These are phyloP conservation scores for Backusella liffmaniae DNA, from an alignment of 192 early-diverging fungal species.

Conservation along the genomic window DNA sequence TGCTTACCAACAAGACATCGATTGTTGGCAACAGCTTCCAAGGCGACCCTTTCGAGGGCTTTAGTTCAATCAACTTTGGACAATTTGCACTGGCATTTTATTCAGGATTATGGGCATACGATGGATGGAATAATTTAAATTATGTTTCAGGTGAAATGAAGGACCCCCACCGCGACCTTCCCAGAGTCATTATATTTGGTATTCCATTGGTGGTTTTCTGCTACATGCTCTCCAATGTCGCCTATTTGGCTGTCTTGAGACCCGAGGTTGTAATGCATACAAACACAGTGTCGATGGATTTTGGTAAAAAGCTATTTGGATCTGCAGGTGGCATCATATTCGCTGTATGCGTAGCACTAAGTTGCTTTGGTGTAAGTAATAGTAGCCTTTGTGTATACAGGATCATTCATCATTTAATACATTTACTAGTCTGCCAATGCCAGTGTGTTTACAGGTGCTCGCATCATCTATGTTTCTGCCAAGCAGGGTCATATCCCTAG, in stretches of 20 bases:
- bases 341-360: slow-evolving; percentile 67
- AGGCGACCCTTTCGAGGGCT: slow-evolving; percentile 57
- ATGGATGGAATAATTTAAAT: slow-evolving; percentile 74
- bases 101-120: slow-evolving; percentile 64
- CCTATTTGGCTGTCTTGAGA: slow-evolving; percentile 79
- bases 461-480: slow-evolving; percentile 67
- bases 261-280: slow-evolving; percentile 64
- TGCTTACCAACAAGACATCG: slow-evolving; percentile 53
- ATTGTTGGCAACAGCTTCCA: slow-evolving; percentile 53
- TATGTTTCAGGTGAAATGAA: slow-evolving; percentile 86
- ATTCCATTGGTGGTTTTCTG: slow-evolving; percentile 68
- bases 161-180: slow-evolving; percentile 74
- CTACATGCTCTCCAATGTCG: slow-evolving; percentile 80
- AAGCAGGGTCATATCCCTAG: slow-evolving; percentile 66
- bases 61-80: slow-evolving; percentile 51
- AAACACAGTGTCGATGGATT: slow-evolving; percentile 67
- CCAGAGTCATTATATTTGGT: slow-evolving; percentile 75
- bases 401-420: neutral
- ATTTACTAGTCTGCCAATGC: slow-evolving; percentile 66
- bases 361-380: slow-evolving; percentile 60
- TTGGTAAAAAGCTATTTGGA: slow-evolving; percentile 72
- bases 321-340: slow-evolving; percentile 64
- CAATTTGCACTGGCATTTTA: slow-evolving; percentile 77
- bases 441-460: slow-evolving; percentile 69
- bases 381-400: no score